Evolutionary conservation across 192 early-diverging fungal genomes (phyloP).

Genomic region (Coemansia sp.): DNA sequence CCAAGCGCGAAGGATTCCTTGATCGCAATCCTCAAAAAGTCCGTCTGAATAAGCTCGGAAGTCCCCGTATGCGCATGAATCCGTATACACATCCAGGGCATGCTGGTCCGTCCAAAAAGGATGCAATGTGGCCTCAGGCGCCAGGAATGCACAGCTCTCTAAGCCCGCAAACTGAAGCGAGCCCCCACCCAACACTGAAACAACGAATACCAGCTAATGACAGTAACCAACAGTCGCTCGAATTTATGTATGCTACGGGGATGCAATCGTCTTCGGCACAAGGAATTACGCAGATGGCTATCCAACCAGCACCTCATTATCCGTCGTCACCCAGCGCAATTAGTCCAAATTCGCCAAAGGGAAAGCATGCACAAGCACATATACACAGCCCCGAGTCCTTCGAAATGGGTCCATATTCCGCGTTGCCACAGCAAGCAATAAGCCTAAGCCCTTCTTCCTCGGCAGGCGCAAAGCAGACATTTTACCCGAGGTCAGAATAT

Average conservation of each 20-base stretch:
- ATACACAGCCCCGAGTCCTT: background rate
- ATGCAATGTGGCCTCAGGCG: background rate
- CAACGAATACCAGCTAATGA: background rate
- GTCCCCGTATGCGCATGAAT: constrained; percentile 1
- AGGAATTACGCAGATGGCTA: constrained; percentile 6
- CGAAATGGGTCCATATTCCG: background rate
- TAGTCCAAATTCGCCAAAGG: background rate
- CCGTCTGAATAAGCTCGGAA: constrained; percentile 10
- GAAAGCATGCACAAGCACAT: background rate
- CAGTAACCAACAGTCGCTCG: background rate
- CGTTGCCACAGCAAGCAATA: background rate
- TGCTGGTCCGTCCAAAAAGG: background rate
- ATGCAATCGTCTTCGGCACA: background rate
- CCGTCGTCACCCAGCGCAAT: background rate
- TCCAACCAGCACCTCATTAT: background rate
- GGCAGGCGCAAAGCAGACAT: background rate
- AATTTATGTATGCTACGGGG: background rate
- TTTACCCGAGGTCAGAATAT: background rate
- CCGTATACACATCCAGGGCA: constrained; percentile 2
- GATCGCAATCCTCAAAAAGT: constrained; percentile 24
- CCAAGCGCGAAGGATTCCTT: constrained; percentile 22
- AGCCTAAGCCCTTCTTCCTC: background rate
- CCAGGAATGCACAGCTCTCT: background rate
- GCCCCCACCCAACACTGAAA: background rate
- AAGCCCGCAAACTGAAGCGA: background rate